These are phyloP conservation scores for Candida sphagnicola DNA, from an alignment of 805 yeast genomes.

Conservation along the genomic window DNA sequence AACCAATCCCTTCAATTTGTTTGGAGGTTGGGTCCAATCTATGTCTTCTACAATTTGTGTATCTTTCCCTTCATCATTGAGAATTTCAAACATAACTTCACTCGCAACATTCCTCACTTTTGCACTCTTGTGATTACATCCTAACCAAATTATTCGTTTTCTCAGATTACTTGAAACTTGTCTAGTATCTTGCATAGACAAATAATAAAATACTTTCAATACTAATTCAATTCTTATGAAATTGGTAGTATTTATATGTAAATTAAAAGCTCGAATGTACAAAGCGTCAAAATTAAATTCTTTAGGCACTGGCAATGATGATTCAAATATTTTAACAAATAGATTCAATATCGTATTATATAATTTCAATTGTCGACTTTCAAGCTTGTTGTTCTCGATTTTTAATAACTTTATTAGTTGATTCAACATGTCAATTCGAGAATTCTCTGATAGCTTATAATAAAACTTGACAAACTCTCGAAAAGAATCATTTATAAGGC, in stretches of 20 bases:
- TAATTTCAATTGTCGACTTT: constrained; percentile 14
- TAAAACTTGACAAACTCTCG: constrained; percentile 27
- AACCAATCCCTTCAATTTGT: neutral
- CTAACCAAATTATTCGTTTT: constrained; percentile 22
- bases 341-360: constrained; percentile 21
- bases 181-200: constrained; percentile 17
- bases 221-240: constrained; percentile 34
- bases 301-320: constrained; percentile 27
- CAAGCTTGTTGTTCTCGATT: constrained; percentile 11
- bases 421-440: neutral
- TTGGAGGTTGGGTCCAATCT: neutral
- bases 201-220: constrained; percentile 40
- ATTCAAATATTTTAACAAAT: constrained; percentile 38
- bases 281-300: constrained; percentile 28
- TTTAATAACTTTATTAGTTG: constrained; percentile 5
- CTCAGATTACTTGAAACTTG: constrained; percentile 9
- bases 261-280: constrained; percentile 48
- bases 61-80: neutral
- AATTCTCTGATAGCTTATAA: neutral
- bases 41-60: neutral
- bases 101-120: constrained; percentile 34
- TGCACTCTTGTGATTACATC: constrained; percentile 26
- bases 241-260: constrained; percentile 49
- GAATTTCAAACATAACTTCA: constrained; percentile 38
- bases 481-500: constrained; percentile 41